Conservation (phyloP, 169 alveolate species). For the Babesia ovata region DNA sequence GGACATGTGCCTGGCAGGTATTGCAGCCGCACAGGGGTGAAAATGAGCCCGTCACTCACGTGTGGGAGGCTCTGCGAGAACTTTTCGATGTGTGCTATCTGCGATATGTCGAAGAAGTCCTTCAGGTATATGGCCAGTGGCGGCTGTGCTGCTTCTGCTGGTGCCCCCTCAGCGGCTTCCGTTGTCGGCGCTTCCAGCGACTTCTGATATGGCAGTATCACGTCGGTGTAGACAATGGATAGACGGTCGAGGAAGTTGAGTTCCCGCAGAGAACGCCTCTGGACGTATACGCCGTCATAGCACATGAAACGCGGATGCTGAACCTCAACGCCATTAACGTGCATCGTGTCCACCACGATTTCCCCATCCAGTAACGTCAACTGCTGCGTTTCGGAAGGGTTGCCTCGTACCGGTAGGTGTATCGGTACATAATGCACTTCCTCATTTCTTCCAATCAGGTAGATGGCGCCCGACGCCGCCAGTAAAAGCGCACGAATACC, state of each 20-base stretch:
- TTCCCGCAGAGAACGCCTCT: conserved; percentile 78
- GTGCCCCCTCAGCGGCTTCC: conserved; percentile 13
- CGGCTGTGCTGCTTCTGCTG: neutral
- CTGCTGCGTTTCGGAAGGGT: conserved; percentile 79
- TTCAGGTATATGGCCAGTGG: conserved; percentile 54
- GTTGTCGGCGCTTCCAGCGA: conserved; percentile 2
- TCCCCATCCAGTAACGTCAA: conserved; percentile 88
- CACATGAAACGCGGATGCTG: conserved; percentile 73
- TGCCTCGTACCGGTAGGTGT: conserved; percentile 80
- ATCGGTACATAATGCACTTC: conserved; percentile 78
- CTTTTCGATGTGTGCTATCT: conserved; percentile 78
- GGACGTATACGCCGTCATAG: conserved; percentile 85
- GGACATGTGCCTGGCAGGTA: conserved; percentile 94
- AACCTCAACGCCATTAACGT: conserved; percentile 12
- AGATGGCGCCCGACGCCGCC: conserved; percentile 84
- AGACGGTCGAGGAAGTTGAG: conserved; percentile 83
- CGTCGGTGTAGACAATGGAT: conserved; percentile 73
- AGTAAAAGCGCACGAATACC: conserved; percentile 85
- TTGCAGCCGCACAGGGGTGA: conserved; percentile 90
- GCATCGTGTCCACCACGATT: conserved; percentile 76
- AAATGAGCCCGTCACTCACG: conserved; percentile 92
- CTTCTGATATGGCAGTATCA: conserved; percentile 68
- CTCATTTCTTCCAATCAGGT: conserved; percentile 85
- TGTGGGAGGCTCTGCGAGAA: conserved; percentile 90
- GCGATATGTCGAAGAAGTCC: conserved; percentile 89